Percentiles rank a stretch among this genome's conserved stretches.
These are phyloP conservation scores for Botryosphaeria dothidea DNA, from an alignment of 2,329 filamentous ascomycete species.

Conservation along the genomic window DNA sequence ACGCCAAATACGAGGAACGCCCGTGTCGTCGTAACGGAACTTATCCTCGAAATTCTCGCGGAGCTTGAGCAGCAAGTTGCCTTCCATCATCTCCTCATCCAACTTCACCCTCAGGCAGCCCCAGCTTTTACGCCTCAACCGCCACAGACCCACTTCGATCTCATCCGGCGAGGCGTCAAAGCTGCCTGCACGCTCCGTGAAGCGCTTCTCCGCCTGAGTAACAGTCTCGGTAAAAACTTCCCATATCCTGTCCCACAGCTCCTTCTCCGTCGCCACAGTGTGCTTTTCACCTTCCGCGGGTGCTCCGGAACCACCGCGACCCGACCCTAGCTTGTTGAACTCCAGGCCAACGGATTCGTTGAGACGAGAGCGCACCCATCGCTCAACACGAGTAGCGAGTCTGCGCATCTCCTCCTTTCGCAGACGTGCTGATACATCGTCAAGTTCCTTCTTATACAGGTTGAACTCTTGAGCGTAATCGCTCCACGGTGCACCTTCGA, in stretches of 20 bases:
- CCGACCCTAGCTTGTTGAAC: slow-evolving; percentile 93
- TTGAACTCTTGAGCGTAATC: slow-evolving; percentile 78
- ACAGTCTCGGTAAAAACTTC: slow-evolving; percentile 79
- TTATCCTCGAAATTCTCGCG: slow-evolving; percentile 99
- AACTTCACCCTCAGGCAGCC: slow-evolving; percentile 84
- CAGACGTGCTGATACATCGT: slow-evolving; percentile 80
- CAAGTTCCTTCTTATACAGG: slow-evolving; percentile 86
- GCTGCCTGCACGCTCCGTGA: slow-evolving; percentile 84
- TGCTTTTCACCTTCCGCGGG: slow-evolving; percentile 74
- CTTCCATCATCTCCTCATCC: slow-evolving; percentile 97
- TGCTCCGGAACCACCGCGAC: slow-evolving; percentile 77
- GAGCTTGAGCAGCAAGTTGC: slow-evolving; percentile 91
- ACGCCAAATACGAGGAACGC: slow-evolving; percentile 94
- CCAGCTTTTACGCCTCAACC: slow-evolving; percentile 92
- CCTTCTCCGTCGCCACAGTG: slow-evolving; percentile 66
- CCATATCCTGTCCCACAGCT: slow-evolving; percentile 97
- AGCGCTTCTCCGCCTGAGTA: slow-evolving; percentile 79
- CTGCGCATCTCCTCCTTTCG: slow-evolving; percentile 96
- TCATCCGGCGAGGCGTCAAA: slow-evolving; percentile 92
- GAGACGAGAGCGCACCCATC: slow-evolving; percentile 87
- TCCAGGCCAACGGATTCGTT: slow-evolving; percentile 87
- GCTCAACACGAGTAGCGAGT: slow-evolving; percentile 84
- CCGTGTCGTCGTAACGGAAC: slow-evolving; percentile 94
- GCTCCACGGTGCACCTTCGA: slow-evolving; percentile 83
- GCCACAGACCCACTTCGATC: slow-evolving; percentile 89